A percentile compares a stretch with the other conserved stretches of the same genome.
These are phyloP conservation scores for Firmiana major DNA, from an alignment of 345 rosid species.

Conservation along the genomic window DNA sequence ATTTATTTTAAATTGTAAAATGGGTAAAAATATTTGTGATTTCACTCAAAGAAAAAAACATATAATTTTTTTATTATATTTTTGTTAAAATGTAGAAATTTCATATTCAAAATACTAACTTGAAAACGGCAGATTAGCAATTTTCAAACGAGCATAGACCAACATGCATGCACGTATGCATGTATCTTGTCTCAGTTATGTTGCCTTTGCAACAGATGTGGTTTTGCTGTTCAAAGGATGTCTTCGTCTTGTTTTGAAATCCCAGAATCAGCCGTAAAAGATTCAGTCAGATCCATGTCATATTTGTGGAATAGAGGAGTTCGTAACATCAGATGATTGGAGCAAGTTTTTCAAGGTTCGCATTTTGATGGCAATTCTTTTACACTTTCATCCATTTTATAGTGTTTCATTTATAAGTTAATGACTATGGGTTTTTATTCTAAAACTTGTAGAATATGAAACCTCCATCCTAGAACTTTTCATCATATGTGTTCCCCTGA, in stretches of 20 bases:
- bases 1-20: too few relatives aligned
- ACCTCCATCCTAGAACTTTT: not conserved
- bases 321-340: slow-evolving; percentile 45
- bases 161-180: not conserved
- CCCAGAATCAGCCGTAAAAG: slow-evolving; percentile 39
- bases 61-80: too few relatives aligned
- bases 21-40: too few relatives aligned
- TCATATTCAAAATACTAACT: too few relatives aligned
- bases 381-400: not conserved
- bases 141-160: not conserved
- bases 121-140: too few relatives aligned
- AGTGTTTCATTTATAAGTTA: not conserved
- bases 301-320: slow-evolving; percentile 55
- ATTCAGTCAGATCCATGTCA: slow-evolving; percentile 40
- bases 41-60: too few relatives aligned
- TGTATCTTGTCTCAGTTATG: not conserved
- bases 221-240: slow-evolving; percentile 42
- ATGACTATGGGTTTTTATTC: not conserved
- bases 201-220: slow-evolving; percentile 44
- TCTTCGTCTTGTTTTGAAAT: slow-evolving; percentile 52
- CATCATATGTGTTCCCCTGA: not conserved
- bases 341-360: slow-evolving; percentile 57
- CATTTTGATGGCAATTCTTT: slow-evolving; percentile 8
- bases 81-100: too few relatives aligned
- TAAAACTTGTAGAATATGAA: not conserved